Evolutionary conservation across 2,329 filamentous ascomycete genomes (phyloP), one percentile per base, ranked within the genome.

Genomic region (Didymella keratinophila): DNA sequence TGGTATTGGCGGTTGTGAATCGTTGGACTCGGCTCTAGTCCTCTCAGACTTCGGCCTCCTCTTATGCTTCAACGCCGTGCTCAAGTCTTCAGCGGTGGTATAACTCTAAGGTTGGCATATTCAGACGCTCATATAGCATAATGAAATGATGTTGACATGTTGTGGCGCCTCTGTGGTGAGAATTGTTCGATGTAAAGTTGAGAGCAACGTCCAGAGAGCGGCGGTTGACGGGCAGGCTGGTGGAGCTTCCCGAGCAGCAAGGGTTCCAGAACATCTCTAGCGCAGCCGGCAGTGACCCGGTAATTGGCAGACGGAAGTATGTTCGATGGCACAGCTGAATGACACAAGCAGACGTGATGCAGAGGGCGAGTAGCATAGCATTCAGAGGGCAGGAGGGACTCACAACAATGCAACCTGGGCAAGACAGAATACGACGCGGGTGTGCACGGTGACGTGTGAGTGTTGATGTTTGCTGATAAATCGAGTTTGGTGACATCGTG

Each of bases 391-490:
- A 53, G 12, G 11, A 4, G 28, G 37, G 14, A 23, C 12, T 20
- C 27, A 39, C 27, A 54, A 20, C 44, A 44, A 32, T 32, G 52
- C 46, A 43, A 55, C 39, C 34, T 39, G 37, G 32, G 34, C 53
- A 51, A 42, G 50, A 34, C 41, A 46, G 30, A 42, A 45, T 32
- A 43, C 43, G 47, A 51, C n/a, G 25, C 20, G 41, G 32, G 36
- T 18, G 47, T 11, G 55, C 51, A 56, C 54, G 54, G 64, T 65
- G 63, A 69, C 61, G 65, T 65, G 46, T 27, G 49, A n/a, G 36
- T 37, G 55, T 28, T 47, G 60, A n/a, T 41, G 41, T 25, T 48
- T 71, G 70, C 70, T 72, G 68, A 72, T 69, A 71, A 72, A 72
- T 72, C 65, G 60, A 63, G 57, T 44, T 45, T 46, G 56, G 36